Evolutionary conservation across 176 grass and related monocot species (phyloP).

Genomic region (Rhipidocladum racemiflorum): DNA sequence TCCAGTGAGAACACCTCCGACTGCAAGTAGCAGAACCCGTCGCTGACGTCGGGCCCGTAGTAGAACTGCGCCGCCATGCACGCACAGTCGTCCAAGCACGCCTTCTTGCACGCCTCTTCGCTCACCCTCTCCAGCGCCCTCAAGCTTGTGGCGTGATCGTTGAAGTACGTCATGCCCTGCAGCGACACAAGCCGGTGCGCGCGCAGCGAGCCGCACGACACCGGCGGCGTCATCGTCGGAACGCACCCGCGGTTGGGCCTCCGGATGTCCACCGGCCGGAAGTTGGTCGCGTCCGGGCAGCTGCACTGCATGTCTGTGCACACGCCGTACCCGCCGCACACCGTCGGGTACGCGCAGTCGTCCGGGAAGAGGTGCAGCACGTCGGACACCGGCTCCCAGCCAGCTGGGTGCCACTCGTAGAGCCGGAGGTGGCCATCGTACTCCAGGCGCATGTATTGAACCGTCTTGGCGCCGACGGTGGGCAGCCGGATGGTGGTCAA

Average conservation of each 20-base stretch:
- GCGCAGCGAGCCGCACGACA: neutral
- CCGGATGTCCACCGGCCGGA: constrained; percentile 39
- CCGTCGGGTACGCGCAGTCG: constrained; percentile 41
- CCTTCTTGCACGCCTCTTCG: constrained; percentile 41
- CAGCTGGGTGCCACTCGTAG: constrained; percentile 26
- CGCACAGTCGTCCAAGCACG: constrained; percentile 35
- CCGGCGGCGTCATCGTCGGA: neutral
- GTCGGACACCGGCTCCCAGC: constrained; percentile 33
- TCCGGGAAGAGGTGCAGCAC: constrained; percentile 36
- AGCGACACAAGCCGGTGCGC: constrained; percentile 31
- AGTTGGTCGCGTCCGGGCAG: constrained; percentile 48
- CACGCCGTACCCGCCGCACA: constrained; percentile 50
- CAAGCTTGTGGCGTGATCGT: constrained; percentile 31
- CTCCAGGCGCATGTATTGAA: constrained; percentile 53
- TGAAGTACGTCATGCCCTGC: constrained; percentile 32
- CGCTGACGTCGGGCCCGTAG: constrained; percentile 20
- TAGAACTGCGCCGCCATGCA: constrained; percentile 45
- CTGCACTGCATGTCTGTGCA: constrained; percentile 49
- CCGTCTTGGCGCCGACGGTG: neutral
- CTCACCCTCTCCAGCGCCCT: constrained; percentile 24
- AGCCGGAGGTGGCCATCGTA: constrained; percentile 50
- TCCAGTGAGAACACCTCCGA: constrained; percentile 42
- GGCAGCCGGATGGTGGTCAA: constrained; percentile 27
- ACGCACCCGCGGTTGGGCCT: constrained; percentile 50
- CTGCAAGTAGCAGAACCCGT: constrained; percentile 44